Evolutionary conservation across 2,329 filamentous ascomycete species (phyloP), one percentile per base, ranked within the genome.

Genomic region (Xylaria sp.): DNA sequence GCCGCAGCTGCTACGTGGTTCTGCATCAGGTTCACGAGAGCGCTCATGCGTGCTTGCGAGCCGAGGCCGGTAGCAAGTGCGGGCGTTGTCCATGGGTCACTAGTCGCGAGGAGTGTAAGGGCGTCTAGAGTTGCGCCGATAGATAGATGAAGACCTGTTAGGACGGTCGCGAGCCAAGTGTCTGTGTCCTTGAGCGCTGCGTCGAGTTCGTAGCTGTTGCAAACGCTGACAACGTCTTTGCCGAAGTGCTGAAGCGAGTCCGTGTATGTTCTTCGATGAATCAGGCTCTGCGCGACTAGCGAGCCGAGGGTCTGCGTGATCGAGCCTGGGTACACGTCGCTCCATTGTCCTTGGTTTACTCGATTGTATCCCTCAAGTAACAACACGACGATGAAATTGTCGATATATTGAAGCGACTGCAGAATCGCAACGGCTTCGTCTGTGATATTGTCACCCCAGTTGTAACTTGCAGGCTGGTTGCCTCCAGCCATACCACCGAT

Each of bases 21-120:
- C 70, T 80, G 79, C 79, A 82, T 82, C 74, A 82, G 75, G 72
- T 81, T 80, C 52, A 81, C 63, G 28, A 81, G 74, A 57, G 76
- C 80, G 0, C 73, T 72, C 74, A 78, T 79, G 63, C 80, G 76
- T 0, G 75, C 63, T 72, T 80, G 78, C 10, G 79, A 70, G 39
- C 79, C 80, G 18, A 80, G 68, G 15, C 76, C 74, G 0, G 79
- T 76, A 2, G 75, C 74, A 2, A 81, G 73, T 0, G 74, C 71
- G 1, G 78, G 75, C 3, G 79, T 72, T 0, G 80, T 58, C 78
- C 79, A 82, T 0, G 76, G 70, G 70, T 81, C 80, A 59, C 73
- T 71, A 10, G 57, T 30, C 12, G 77, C 76, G 15, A 78, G 63
- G 9, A 65, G 60, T n/a, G 72, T 70, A 23, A 77, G 72, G 18